These are phyloP conservation scores for Dactylellina parvicollis DNA, from an alignment of 2,329 filamentous ascomycete species.

Conservation along the genomic window DNA sequence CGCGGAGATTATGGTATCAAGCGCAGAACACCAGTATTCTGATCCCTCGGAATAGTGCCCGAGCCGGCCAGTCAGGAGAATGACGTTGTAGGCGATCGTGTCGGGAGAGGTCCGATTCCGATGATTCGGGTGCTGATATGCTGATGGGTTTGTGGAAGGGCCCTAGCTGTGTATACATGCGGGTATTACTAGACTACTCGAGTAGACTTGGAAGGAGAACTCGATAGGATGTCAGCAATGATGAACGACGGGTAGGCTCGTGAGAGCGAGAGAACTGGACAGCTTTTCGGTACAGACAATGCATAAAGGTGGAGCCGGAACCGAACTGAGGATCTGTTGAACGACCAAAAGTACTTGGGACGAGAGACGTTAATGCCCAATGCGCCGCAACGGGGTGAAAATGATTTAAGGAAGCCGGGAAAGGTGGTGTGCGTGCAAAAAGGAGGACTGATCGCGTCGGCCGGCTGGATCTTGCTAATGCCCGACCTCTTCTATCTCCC, in stretches of 20 bases:
- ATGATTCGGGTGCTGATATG: not conserved
- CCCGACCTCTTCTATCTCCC: not conserved
- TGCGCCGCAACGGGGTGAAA: constrained; percentile 43
- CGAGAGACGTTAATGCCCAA: constrained; percentile 19
- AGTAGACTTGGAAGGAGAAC: not conserved
- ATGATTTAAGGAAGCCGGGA: not conserved
- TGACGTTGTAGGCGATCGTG: not conserved
- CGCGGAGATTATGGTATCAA: not conserved
- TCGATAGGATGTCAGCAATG: constrained; percentile 7
- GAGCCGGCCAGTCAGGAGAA: constrained; percentile 29
- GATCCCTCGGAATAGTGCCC: not conserved
- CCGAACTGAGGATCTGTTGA: constrained; percentile 29
- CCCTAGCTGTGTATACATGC: not conserved
- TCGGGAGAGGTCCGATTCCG: not conserved
- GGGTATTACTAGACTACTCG: not conserved
- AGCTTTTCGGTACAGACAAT: constrained; percentile 22
- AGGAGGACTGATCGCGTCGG: constrained; percentile 10
- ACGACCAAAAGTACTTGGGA: not conserved
- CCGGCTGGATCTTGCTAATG: not conserved
- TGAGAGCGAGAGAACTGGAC: not conserved
- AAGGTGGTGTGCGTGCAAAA: constrained; percentile 32
- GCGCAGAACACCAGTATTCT: constrained; percentile 2
- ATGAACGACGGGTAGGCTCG: constrained; percentile 1
- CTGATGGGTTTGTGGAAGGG: not conserved
- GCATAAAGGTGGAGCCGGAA: constrained; percentile 43